These are phyloP conservation scores for Ceratopteris richardii DNA, from an alignment of 75 land plant genomes.

Conservation along the genomic window DNA sequence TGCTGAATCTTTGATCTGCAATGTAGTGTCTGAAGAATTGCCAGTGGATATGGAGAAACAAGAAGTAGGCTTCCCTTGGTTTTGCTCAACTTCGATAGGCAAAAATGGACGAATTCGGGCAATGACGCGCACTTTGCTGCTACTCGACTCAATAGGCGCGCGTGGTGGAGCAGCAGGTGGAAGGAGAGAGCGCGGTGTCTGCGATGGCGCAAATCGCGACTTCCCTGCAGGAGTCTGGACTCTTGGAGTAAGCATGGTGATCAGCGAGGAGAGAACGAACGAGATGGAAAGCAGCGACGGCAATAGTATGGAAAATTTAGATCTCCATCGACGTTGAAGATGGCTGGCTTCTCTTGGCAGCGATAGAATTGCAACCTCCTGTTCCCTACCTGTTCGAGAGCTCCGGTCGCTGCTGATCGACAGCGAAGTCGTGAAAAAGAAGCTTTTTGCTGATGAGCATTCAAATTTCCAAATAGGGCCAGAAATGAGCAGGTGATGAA, in stretches of 20 bases:
- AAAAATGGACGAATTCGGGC: conserved; percentile 70
- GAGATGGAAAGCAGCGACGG: background rate
- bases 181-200: too few species aligned
- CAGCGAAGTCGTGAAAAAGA: too few species aligned
- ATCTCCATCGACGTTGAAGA: too few species aligned
- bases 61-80: conserved; percentile 14
- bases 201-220: background rate
- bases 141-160: background rate
- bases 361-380: too few species aligned
- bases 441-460: too few species aligned
- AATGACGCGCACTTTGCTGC: conserved; percentile 54
- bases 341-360: too few species aligned
- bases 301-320: too few species aligned
- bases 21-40: conserved; percentile 29
- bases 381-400: too few species aligned
- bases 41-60: conserved; percentile 28
- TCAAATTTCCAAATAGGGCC: too few species aligned
- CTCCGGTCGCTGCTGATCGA: too few species aligned
- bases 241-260: background rate
- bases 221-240: conserved; percentile 1
- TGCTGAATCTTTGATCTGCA: conserved; percentile 41
- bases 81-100: conserved; percentile 24
- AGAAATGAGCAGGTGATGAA: too few species aligned
- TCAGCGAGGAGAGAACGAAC: background rate
- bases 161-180: conserved; percentile 3